Evolutionary conservation across 441 rosid genomes (phyloP).

Genomic region (Eruca vesicaria): DNA sequence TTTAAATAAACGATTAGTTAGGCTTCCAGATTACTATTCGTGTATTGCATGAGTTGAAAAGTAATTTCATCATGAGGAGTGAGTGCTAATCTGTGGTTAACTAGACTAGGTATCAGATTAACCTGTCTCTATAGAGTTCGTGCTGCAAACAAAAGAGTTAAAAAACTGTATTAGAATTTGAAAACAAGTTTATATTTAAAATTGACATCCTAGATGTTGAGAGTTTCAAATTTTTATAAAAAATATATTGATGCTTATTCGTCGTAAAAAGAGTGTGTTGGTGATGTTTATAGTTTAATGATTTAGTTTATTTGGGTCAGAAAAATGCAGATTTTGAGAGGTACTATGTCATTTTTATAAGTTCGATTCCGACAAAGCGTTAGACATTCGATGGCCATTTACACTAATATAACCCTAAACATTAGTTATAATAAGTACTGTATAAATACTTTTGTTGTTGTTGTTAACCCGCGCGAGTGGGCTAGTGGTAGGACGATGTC

Average conservation of each 20-base stretch:
- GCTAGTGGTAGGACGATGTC: no score
- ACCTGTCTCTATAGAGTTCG: not conserved
- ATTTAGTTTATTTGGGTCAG: conserved; percentile 9
- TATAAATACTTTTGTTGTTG: conserved; percentile 15
- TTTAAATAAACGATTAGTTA: not conserved
- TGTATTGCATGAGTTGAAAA: not conserved
- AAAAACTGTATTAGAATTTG: not conserved
- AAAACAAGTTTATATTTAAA: not conserved
- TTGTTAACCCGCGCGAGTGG: no score
- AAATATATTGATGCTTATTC: not conserved
- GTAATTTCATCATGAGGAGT: not conserved
- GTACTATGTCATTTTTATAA: not conserved
- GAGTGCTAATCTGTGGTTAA: not conserved
- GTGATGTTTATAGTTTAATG: conserved; percentile 5
- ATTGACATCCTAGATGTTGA: not conserved
- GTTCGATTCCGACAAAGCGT: conserved; percentile 24
- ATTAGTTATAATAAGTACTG: conserved; percentile 12
- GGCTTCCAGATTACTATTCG: not conserved
- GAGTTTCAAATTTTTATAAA: not conserved
- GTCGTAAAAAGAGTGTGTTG: not conserved
- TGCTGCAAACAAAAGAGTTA: not conserved
- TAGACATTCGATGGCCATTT: conserved; percentile 35
- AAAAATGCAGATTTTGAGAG: conserved; percentile 21
- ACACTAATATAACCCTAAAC: conserved; percentile 15
- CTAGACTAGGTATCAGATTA: not conserved